Base-by-base conservation (phyloP, 2,329 filamentous ascomycete species). In the Colletotrichum limetticola region DNA sequence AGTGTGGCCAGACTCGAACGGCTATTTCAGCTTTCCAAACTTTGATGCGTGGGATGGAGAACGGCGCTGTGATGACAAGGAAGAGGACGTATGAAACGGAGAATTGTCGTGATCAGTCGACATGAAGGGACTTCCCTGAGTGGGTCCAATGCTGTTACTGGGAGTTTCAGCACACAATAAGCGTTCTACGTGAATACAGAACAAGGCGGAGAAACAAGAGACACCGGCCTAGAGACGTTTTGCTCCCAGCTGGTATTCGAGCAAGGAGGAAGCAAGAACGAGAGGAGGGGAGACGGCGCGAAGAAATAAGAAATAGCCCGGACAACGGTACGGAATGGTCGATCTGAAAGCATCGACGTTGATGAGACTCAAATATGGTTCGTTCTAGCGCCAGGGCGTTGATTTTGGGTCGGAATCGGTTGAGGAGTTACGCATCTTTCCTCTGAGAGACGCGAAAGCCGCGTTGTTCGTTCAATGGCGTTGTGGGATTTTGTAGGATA, bases 1-100 rank as follows among this genome's bases (percentile, higher is more conserved):
- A 26, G 56, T 37, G 37, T 35, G 42, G 8, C 14, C 32, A 75
- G 74, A 75, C 52, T 59, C 72, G 11, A 71, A 70, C 68, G 88
- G 90, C 74, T 94, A 94, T 82, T 91, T 93, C 78, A 93, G 92
- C 84, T 94, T 94, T 79, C 92, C 92, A 19, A 92, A 89, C 80
- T 94, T 93, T 80, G 92, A 94, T 78, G 88, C 90, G 73, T 93
- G 91, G 85, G 88, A 89, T 55, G 84, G 84, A 24, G 85, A 84
- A 68, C 82, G 85, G 74, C 82, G 82, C 60, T 79, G 82, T 42
- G 82, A 85, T 32, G 83, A 83, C 53, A 83, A 85, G 71, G 83
- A 85, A 55, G 62, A 57, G 5, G 52, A 46, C 22, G 19, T 57
- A 19, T 65, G 16, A 57, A 12, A 56, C 28, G 16, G 19, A 24